Base-by-base conservation (phyloP, 352 stramenopile species). In the Globisporangium viniferum region DNA sequence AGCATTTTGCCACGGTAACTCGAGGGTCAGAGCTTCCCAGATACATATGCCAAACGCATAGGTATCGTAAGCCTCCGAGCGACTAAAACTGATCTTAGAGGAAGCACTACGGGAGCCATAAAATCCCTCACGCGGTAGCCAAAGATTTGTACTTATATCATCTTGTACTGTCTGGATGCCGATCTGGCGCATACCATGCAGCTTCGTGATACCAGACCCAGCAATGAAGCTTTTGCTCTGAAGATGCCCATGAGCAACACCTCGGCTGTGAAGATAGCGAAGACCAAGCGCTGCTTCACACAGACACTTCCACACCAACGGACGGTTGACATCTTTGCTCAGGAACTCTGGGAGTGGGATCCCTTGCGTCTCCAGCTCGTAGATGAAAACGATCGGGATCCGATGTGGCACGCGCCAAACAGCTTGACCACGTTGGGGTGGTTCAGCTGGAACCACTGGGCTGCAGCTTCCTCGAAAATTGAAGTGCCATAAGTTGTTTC, bases 391-490 rank as follows among this genome's bases (percentile, higher is more conserved):
- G 2, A 22, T 7, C 2, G 44, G 0, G 8, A 10, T 5, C 24
- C 24, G 5, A 62, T 31, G 6, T 53, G n/a, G 3, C 48, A 67
- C 15, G 48, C 65, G 0, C 33, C 57, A n/a, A 66, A 59, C n/a
- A 70, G 24, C 57, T 62, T 57, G 24, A 41, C 36, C 0, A 71
- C 36, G 39, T 71, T 54, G 2, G 58, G 66, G 14, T 71, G 66
- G 18, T 22, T 60, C 22, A 70, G 33, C 10, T 24, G 22, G 51
- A 29, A 53, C 65, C 65, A 70, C 9, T 51, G 54, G 1, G 27
- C 15, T 33, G 56, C 0, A 24, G 27, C 3, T n/a, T n/a, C n/a
- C n/a, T n/a, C n/a, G n/a, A n/a, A n/a, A n/a, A n/a, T n/a, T n/a
- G n/a, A n/a, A n/a, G n/a, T n/a, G n/a, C n/a, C n/a, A n/a, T n/a